Percentiles rank a stretch among this genome's conserved stretches.
Evolutionary conservation across 1,139 yeast genomes (phyloP).

Genomic region (Blastobotrys illinoisensis): DNA sequence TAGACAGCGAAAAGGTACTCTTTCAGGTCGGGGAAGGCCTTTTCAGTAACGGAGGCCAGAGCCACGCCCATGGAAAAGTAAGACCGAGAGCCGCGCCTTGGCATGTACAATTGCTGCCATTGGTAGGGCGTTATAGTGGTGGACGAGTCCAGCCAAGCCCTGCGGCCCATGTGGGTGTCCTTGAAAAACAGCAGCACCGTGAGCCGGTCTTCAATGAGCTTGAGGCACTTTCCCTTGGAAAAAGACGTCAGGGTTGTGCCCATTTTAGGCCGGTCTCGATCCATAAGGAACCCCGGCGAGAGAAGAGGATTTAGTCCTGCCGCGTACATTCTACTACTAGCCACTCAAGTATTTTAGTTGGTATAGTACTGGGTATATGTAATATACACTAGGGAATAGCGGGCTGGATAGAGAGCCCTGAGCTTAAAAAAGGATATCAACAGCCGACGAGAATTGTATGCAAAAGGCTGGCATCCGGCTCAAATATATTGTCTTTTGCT

Average conservation of each 20-base stretch:
- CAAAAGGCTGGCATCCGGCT: not conserved
- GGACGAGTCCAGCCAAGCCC: conserved; percentile 13
- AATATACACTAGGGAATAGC: too few species aligned
- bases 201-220: conserved; percentile 7
- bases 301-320: not conserved
- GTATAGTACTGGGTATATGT: too few species aligned
- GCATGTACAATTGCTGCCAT: conserved; percentile 9
- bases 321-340: not conserved
- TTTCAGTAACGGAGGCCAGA: conserved; percentile 9
- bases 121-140: conserved; percentile 7
- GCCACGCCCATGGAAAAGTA: conserved; percentile 11
- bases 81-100: conserved; percentile 7
- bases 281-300: not conserved
- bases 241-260: conserved; percentile 4
- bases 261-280: not conserved
- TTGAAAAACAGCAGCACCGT: conserved; percentile 7
- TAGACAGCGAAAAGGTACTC: conserved; percentile 13
- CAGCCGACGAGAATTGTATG: too few species aligned
- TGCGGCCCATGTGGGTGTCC: conserved; percentile 12
- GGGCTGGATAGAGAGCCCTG: too few species aligned
- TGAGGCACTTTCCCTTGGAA: conserved; percentile 7
- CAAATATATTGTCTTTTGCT: not conserved
- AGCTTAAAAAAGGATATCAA: too few species aligned
- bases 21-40: conserved; percentile 6
- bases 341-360: too few species aligned